A percentile compares a stretch with the other conserved stretches of the same genome.
Conservation (phyloP, 2,329 filamentous ascomycete species). For the Raffaelea albimanens region DNA sequence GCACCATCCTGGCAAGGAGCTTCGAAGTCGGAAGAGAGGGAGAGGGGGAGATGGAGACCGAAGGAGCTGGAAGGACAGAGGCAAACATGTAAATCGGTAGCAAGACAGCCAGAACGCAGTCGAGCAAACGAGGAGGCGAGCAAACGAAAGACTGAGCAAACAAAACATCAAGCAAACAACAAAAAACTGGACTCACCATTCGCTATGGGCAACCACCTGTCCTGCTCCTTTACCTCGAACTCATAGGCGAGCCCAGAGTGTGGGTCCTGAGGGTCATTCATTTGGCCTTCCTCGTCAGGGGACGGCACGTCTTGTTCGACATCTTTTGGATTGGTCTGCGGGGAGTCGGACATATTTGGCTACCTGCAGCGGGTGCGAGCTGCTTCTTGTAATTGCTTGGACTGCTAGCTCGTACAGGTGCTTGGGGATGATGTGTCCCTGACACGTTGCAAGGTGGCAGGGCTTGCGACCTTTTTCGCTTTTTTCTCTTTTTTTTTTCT, state of each 20-base stretch:
- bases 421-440: slow-evolving; percentile 51
- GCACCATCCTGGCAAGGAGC: too few relatives aligned
- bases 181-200: slow-evolving; percentile 72
- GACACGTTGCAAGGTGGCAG: slow-evolving; percentile 51
- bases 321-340: slow-evolving; percentile 85
- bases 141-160: not conserved
- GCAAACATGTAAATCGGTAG: not conserved
- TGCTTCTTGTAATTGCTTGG: slow-evolving; percentile 48
- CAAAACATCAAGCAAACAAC: slow-evolving; percentile 26
- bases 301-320: slow-evolving; percentile 89
- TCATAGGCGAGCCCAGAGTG: slow-evolving; percentile 73
- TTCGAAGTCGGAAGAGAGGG: not conserved
- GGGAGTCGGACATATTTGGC: slow-evolving; percentile 85
- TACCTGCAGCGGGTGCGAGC: slow-evolving; percentile 56
- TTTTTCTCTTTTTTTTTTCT: not conserved
- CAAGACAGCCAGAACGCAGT: not conserved
- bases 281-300: slow-evolving; percentile 87
- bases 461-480: slow-evolving; percentile 36
- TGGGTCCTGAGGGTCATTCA: slow-evolving; percentile 78
- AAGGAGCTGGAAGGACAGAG: not conserved
- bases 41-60: not conserved
- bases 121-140: not conserved
- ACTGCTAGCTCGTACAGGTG: slow-evolving; percentile 47
- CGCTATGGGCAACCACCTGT: slow-evolving; percentile 98
- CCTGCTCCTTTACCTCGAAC: slow-evolving; percentile 99